Evolutionary conservation across 2,329 filamentous ascomycete species (phyloP), one percentile per base, ranked within the genome.

Genomic region (Dactylella cylindrospora): DNA sequence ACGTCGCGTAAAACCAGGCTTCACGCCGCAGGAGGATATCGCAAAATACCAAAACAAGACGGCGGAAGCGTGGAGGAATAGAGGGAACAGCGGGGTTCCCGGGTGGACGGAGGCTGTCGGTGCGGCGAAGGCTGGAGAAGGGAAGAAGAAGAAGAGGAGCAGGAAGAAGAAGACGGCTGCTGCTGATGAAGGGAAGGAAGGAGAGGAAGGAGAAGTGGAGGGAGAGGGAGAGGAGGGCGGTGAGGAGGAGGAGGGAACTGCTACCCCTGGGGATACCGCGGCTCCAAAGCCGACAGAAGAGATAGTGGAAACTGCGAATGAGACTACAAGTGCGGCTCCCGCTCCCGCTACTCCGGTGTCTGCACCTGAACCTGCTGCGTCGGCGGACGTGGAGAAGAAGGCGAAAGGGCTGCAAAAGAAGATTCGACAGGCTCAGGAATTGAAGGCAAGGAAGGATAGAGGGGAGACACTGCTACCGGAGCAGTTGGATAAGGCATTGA

Each of bases 401-500:
- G 91, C 86, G 0, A 84, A 90, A 66, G 94, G 88, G 70, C 76
- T 97, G 36, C 87, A 85, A 72, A 98, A 98, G 79, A 98, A 97
- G 75, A 77, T 98, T 61, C 87, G 91, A 70, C 93, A 98, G 73
- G 91, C 93, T 3, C 86, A 84, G 68, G 93, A 97, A 1, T 78
- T 98, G 49, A 86, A 89, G 71, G 85, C 84, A 69, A 96, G 95
- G 79, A 95, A 95, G 73, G 88, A 95, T 19, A 84, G 83, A 52
- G 93, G 93, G 15, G 86, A 88, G 71, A 79, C 82, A 3, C 75
- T 98, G 62, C 78, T 97, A 20, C 91, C 90, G 0, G 93, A 98
- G 75, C 93, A 98, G 75, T 85, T 97, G 66, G 90, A 91, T 68
- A 98, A 98, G 76, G 88, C 98, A 51, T 94, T 95, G 72, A 95